Conservation (phyloP, 352 stramenopile species). For the Aphanomyces cochlioides region DNA sequence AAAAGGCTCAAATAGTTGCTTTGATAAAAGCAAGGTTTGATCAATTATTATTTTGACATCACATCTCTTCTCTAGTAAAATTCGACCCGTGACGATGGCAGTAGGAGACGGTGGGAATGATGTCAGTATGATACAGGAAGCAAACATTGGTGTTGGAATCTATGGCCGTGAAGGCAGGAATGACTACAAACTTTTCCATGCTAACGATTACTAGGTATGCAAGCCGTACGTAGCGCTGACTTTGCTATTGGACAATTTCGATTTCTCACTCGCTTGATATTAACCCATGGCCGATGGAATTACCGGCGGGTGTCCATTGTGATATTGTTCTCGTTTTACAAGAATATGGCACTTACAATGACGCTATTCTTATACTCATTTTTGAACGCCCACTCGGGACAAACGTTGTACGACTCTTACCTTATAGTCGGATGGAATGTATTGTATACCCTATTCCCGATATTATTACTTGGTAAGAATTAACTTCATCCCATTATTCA, state of each 20-base stretch:
- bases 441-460: constrained; percentile 91
- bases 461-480: constrained; percentile 73
- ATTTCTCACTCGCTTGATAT: constrained; percentile 67
- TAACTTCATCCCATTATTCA: background rate
- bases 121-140: constrained; percentile 93
- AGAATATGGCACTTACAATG: constrained; percentile 93
- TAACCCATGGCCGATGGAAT: constrained; percentile 84
- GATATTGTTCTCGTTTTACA: constrained; percentile 88
- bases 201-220: constrained; percentile 52
- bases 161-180: constrained; percentile 91
- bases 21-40: constrained; percentile 63
- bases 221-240: constrained; percentile 77
- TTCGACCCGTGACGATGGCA: constrained; percentile 68
- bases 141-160: constrained; percentile 90
- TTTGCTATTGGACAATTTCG: constrained; percentile 85
- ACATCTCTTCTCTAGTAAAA: constrained; percentile 27
- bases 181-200: background rate
- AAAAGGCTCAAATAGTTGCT: constrained; percentile 82
- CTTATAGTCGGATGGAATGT: constrained; percentile 94
- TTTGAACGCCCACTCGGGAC: constrained; percentile 90
- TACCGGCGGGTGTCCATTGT: constrained; percentile 72
- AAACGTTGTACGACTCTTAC: constrained; percentile 85
- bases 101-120: constrained; percentile 96
- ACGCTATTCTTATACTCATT: constrained; percentile 92
- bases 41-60: too few species aligned